Evolutionary conservation across 2,329 filamentous ascomycete species (phyloP).

Genomic region (Coniella vitis): DNA sequence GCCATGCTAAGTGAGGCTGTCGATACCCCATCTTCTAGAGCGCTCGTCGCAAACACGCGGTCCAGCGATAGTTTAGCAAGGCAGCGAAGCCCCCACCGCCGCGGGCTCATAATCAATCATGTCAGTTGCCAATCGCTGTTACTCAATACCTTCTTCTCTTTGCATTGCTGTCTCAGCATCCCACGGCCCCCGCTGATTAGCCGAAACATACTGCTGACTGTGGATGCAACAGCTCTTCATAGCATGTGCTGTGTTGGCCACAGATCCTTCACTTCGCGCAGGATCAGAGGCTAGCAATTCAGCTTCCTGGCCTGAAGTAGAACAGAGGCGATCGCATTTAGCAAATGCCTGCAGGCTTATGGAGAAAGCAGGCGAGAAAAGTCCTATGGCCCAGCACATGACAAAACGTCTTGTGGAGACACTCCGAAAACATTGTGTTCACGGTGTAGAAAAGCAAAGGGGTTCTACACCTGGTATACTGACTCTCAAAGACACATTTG

Average conservation of each 20-base stretch:
- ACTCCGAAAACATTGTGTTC: constrained; percentile 10
- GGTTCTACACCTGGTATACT: not conserved
- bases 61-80: not conserved
- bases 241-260: constrained; percentile 16
- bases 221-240: constrained; percentile 5
- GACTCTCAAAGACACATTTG: not conserved
- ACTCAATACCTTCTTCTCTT: not conserved
- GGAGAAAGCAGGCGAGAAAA: constrained; percentile 15
- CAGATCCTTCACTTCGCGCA: constrained; percentile 10
- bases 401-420: constrained; percentile 14
- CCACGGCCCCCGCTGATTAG: too few species aligned
- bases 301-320: constrained; percentile 1
- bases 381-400: constrained; percentile 14
- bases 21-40: not conserved
- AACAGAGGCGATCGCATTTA: constrained; percentile 10
- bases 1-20: constrained; percentile 6
- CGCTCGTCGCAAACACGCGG: not conserved
- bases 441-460: not conserved
- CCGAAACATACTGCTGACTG: not conserved
- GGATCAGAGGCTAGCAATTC: not conserved
- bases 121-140: not conserved
- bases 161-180: not conserved
- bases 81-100: constrained; percentile 5
- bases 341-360: constrained; percentile 16
- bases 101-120: constrained; percentile 9